Percentiles rank a stretch among this genome's conserved stretches.
phyloP scores from a whole-genome alignment of 768 basidiomycete genomes.

The Neoboletus brunneissimus region DNA sequence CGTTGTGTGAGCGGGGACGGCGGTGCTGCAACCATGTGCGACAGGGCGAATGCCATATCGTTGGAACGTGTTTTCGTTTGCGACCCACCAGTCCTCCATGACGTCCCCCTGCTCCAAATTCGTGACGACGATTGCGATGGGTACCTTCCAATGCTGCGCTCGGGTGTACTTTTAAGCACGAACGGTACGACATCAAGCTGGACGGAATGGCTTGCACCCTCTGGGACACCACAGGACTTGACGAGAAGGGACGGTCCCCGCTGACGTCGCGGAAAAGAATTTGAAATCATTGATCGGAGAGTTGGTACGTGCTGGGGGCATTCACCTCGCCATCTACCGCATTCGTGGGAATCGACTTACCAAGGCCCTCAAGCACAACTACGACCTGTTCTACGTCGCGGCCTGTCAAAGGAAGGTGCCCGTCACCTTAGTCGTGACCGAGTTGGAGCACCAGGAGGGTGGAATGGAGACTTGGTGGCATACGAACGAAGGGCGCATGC shows the following conservation, averaged over 20 bases:
- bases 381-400: conserved; percentile 31
- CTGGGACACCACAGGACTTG: conserved; percentile 8
- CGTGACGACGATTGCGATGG: conserved; percentile 12
- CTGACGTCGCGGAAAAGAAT: neutral
- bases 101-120: conserved; percentile 1
- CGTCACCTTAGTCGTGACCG: conserved; percentile 35
- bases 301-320: neutral
- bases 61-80: neutral
- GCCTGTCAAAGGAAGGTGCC: conserved; percentile 36
- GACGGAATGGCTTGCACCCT: neutral
- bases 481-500: conserved; percentile 26
- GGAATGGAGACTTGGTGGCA: conserved; percentile 30
- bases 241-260: conserved; percentile 11
- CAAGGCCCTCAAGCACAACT: conserved; percentile 28
- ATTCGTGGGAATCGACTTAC: conserved; percentile 1
- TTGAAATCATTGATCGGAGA: neutral
- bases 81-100: conserved; percentile 16
- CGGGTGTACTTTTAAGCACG: conserved; percentile 4
- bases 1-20: neutral
- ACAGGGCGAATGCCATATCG: neutral
- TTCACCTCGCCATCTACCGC: conserved; percentile 9
- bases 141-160: conserved; percentile 3
- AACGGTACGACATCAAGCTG: neutral
- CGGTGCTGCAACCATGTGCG: conserved; percentile 12
- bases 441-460: conserved; percentile 28